Evolutionary conservation across 352 stramenopile species (phyloP), one percentile per base, ranked within the genome.

Genomic region (Phytophthora colocasiae): DNA sequence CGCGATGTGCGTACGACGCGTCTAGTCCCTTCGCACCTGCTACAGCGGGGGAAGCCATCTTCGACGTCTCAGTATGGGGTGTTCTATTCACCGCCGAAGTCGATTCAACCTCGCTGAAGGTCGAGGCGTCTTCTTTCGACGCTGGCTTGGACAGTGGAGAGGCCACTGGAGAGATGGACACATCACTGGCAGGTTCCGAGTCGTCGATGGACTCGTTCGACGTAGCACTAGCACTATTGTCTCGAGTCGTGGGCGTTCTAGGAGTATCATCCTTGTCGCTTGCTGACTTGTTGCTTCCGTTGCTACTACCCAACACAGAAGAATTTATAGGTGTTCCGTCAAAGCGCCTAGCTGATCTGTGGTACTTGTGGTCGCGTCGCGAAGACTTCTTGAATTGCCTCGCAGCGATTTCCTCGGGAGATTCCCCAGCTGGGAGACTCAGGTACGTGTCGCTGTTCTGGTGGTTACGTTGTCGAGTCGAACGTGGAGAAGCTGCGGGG

Each of bases 201-300:
- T 81, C 68, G 29, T 71, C 66, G 9, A 81, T 68, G 10, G 64
- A 81, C 63, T 79, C 74, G 57, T 74, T 81, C 26, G 74, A 81
- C 1, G 74, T 79, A 4, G 74, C 64, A 51, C 69, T 76, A 7
- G 58, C 66, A 58, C 73, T 75, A 51, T 78, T 74, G 27, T 78
- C 55, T 4, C 68, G 62, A 22, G 60, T 54, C 22, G 29, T 71
- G 32, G 47, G 43, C 2, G 43, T 60, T 39, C 22, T 57, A 2
- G 59, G 38, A 26, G 36, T 29, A 2, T 69, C 57, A 14, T 72
- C 40, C 50, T 73, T 66, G 55, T 75, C 41, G 59, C 56, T 69
- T 39, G 36, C 15, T 12, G 62, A 66, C 27, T 50, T 62, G 29
- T 48, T 74, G 52, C 65, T 77, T 19, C 59, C 36, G 17, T 58